Base-by-base conservation (phyloP, 2,329 filamentous ascomycete genomes). In the Clathrospora elynae region DNA sequence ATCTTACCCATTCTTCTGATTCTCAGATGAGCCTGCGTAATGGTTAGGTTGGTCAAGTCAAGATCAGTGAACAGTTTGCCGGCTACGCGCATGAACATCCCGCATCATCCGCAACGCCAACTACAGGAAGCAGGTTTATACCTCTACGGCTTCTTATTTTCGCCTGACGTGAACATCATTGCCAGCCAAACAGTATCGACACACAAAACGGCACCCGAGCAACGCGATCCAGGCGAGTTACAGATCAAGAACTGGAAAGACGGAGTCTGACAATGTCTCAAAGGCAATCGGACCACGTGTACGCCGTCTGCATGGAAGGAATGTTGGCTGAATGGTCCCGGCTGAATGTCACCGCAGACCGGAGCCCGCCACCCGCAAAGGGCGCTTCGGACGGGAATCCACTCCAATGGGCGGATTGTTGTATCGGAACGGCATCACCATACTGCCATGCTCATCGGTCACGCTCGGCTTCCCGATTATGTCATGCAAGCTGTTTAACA, bases 281-380 rank as follows among this genome's bases (percentile, higher is more conserved):
- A 24, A 33, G 31, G 19, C 7, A 20, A 19, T 20, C 17, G 22
- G 16, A 30, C 32, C 30, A 34, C 42, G 37, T 39, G 30, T 20
- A 32, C 24, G 26, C 17, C 35, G 33, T 10, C 13, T 38, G 18
- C 31, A 34, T 24, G 14, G 30, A 19, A 25, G 31, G 9, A 28
- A 13, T 13, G 22, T 26, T 35, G 35, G 31, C 7, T 40, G 26
- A 42, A 33, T 46, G n/a, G 38, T 42, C 33, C 48, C 59, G 58
- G 59, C 41, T 61, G 57, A 62, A 53, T 61, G 53, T 45, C 30
- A 36, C 25, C 29, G 22, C 51, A 51, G 57, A 42, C 55, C 57
- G 53, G 40, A 49, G 29, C 51, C 44, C 53, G 36, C 33, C 13
- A 22, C 30, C 13, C 8, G 36, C 14, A 14, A 13, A 11, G 34